phyloP scores from a whole-genome alignment of 352 stramenopile species.

The Saprolegnia diclina region DNA sequence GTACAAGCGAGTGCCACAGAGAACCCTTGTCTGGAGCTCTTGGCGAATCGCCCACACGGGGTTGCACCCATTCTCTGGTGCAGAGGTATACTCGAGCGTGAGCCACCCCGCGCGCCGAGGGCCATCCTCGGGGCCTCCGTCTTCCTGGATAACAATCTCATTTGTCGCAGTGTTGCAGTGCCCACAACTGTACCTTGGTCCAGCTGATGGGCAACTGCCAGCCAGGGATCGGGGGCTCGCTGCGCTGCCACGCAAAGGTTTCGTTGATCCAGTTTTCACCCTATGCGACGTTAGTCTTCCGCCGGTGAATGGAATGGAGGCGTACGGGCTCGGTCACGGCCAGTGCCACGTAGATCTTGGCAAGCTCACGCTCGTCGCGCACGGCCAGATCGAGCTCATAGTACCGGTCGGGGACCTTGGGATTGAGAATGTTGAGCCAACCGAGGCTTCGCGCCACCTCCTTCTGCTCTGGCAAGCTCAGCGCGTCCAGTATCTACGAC shows the following conservation, averaged over 20 bases:
- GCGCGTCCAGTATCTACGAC: conserved; percentile 46
- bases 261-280: conserved; percentile 82
- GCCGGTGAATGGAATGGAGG: not conserved
- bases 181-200: conserved; percentile 41
- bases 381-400: conserved; percentile 68
- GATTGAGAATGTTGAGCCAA: conserved; percentile 80
- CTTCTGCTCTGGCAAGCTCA: conserved; percentile 42
- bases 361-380: conserved; percentile 70
- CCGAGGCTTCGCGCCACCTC: conserved; percentile 48
- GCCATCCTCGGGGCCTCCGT: conserved; percentile 44
- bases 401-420: conserved; percentile 53
- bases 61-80: conserved; percentile 53
- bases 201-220: conserved; percentile 75
- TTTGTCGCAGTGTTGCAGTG: not conserved
- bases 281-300: not conserved
- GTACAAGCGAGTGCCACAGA: conserved; percentile 64
- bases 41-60: conserved; percentile 51
- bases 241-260: conserved; percentile 45
- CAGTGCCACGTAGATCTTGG: conserved; percentile 69
- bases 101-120: conserved; percentile 64
- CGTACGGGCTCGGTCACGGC: conserved; percentile 61
- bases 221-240: conserved; percentile 57
- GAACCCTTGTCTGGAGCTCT: conserved; percentile 46
- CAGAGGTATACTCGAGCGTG: conserved; percentile 70
- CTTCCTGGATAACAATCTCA: conserved; percentile 34